Percentiles rank a stretch among this genome's conserved stretches.
Conservation (phyloP, 805 yeast genomes). For the Ogataea pignaliae region DNA sequence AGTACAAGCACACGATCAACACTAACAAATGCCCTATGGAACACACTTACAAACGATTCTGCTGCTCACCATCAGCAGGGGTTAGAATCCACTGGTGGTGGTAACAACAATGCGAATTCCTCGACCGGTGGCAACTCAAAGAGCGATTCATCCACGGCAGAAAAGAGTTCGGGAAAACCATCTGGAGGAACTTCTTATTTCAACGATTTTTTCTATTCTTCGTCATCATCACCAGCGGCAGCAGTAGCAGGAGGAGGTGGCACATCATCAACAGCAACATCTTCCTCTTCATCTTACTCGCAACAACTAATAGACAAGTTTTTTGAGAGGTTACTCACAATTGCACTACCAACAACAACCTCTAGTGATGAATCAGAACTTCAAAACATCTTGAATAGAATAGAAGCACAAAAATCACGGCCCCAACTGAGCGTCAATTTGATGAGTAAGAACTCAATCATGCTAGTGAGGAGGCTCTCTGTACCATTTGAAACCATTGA, state of each 20-base stretch:
- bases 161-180: background rate
- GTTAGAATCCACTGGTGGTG: too few species aligned
- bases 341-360: slow-evolving; percentile 66
- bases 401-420: slow-evolving; percentile 55
- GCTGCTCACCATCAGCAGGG: too few species aligned
- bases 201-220: slow-evolving; percentile 17
- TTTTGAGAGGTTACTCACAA: slow-evolving; percentile 63
- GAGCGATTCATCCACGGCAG: too few species aligned
- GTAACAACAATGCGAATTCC: too few species aligned
- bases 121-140: too few species aligned
- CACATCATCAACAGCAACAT: background rate
- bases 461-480: slow-evolving; percentile 58
- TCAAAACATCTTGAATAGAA: slow-evolving; percentile 43
- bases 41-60: too few species aligned
- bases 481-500: slow-evolving; percentile 60
- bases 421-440: slow-evolving; percentile 67
- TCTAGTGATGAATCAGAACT: slow-evolving; percentile 36
- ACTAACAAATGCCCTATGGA: too few species aligned
- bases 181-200: slow-evolving; percentile 15
- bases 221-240: slow-evolving; percentile 5
- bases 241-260: slow-evolving; percentile 3
- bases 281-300: slow-evolving; percentile 7
- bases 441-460: slow-evolving; percentile 65
- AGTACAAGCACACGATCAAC: too few species aligned
- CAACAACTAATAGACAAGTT: slow-evolving; percentile 56